phyloP scores from a whole-genome alignment of 176 grass and related monocot species.

The sorghum (Sorghum bicolor) region DNA sequence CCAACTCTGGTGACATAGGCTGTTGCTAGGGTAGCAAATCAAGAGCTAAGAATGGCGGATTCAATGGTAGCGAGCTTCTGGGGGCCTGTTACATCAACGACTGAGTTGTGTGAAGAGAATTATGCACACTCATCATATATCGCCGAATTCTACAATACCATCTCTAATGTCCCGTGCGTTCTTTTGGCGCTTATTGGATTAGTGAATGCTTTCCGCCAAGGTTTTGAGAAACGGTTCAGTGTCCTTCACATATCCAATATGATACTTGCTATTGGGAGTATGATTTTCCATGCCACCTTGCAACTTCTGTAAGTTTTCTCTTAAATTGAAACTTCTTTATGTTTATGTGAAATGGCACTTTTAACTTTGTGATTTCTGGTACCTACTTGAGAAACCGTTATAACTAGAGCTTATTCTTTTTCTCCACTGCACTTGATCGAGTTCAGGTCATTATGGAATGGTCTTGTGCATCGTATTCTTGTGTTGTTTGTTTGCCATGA shows the following conservation, averaged over 20 bases:
- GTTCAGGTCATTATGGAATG: not conserved
- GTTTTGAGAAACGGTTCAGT: slow-evolving; percentile 86
- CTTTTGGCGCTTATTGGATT: slow-evolving; percentile 70
- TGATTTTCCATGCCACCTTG: slow-evolving; percentile 86
- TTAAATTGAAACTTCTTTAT: not conserved
- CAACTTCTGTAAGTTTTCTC: slow-evolving; percentile 64
- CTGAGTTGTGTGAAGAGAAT: slow-evolving; percentile 72
- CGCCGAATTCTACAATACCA: slow-evolving; percentile 82
- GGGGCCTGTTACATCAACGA: slow-evolving; percentile 81
- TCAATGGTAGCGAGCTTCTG: slow-evolving; percentile 78
- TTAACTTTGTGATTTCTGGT: not conserved
- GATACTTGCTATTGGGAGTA: slow-evolving; percentile 80
- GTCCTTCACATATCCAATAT: slow-evolving; percentile 78
- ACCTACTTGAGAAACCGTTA: not conserved
- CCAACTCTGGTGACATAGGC: not conserved
- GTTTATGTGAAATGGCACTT: not conserved
- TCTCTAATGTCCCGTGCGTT: slow-evolving; percentile 70
- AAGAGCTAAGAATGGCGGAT: slow-evolving; percentile 52
- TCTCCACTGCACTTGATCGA: not conserved
- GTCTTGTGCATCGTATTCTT: not conserved
- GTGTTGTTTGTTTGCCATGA: not conserved
- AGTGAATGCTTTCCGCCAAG: slow-evolving; percentile 59
- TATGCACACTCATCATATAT: slow-evolving; percentile 69
- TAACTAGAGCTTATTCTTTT: not conserved
- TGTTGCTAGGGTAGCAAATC: not conserved